phyloP scores from a whole-genome alignment of 768 basidiomycete genomes.

The Agrocybe praecox region DNA sequence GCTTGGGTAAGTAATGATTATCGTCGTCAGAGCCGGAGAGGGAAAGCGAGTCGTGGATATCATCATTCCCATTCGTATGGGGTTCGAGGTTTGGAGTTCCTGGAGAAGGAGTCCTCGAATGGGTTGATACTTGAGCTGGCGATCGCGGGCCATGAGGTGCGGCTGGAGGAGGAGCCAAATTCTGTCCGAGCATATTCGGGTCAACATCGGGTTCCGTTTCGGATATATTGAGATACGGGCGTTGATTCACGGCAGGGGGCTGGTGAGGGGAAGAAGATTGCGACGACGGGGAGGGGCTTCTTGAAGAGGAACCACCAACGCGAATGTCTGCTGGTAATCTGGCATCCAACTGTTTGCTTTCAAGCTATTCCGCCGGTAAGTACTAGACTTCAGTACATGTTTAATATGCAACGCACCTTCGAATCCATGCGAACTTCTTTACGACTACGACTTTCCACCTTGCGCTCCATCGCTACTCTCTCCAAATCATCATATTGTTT shows the following conservation, averaged over 20 bases:
- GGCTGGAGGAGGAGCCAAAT: conserved; percentile 65
- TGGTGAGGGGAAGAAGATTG: conserved; percentile 36
- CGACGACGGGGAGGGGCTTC: conserved; percentile 44
- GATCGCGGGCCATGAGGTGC: conserved; percentile 75
- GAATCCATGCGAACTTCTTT: conserved; percentile 69
- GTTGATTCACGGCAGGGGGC: conserved; percentile 23
- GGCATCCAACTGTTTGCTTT: conserved; percentile 35
- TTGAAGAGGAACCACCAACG: conserved; percentile 27
- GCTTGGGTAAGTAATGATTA: conserved; percentile 44
- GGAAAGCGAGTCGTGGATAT: conserved; percentile 7
- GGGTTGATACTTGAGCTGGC: conserved; percentile 44
- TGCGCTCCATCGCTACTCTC: conserved; percentile 63
- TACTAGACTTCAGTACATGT: not conserved
- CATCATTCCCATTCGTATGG: conserved; percentile 4
- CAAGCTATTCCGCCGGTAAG: conserved; percentile 21
- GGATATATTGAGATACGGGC: conserved; percentile 13
- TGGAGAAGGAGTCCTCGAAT: conserved; percentile 76
- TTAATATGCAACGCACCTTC: conserved; percentile 47
- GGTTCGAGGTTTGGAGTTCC: conserved; percentile 36
- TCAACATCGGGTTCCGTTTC: conserved; percentile 5
- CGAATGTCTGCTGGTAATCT: conserved; percentile 11
- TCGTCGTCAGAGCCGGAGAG: conserved; percentile 8
- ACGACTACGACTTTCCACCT: conserved; percentile 70
- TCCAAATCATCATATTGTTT: conserved; percentile 79
- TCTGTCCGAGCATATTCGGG: not conserved